Conservation (phyloP, 2,329 filamentous ascomycete species). For the Aspergillus carbonarius region DNA sequence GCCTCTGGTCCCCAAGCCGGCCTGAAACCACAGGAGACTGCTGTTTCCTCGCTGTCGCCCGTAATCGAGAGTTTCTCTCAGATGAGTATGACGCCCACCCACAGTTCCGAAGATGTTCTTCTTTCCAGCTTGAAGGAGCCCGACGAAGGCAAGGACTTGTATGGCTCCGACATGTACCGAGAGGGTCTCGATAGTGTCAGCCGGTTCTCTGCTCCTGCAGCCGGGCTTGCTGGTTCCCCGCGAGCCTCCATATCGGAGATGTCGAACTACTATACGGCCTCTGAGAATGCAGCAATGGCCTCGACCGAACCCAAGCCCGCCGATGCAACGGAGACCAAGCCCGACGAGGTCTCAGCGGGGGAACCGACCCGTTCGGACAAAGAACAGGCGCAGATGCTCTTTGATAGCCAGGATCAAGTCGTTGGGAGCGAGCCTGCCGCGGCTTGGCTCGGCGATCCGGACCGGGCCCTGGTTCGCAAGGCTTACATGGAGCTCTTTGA, state of each 20-base stretch:
- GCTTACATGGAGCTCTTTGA: constrained; percentile 95
- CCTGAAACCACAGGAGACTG: constrained; percentile 14
- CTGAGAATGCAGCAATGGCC: constrained; percentile 41
- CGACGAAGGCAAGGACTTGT: constrained; percentile 6
- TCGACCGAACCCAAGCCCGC: constrained; percentile 27
- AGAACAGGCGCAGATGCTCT: constrained; percentile 78
- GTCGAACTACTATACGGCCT: constrained; percentile 47
- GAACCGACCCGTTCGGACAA: constrained; percentile 63
- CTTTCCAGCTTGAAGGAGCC: background rate
- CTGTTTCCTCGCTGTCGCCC: constrained; percentile 23
- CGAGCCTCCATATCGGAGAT: constrained; percentile 38
- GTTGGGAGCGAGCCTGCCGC: constrained; percentile 77
- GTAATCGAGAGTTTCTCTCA: constrained; percentile 30
- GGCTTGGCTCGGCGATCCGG: constrained; percentile 73
- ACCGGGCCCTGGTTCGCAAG: constrained; percentile 55
- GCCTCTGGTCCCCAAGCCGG: constrained; percentile 4
- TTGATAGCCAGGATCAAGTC: constrained; percentile 74
- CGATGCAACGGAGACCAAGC: constrained; percentile 18
- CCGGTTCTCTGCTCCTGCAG: constrained; percentile 25
- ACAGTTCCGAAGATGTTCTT: constrained; percentile 10
- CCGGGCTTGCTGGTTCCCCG: constrained; percentile 31
- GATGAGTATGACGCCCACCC: constrained; percentile 8
- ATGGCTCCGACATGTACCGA: constrained; percentile 22
- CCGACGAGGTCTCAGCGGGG: constrained; percentile 21
- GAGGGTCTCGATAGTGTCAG: constrained; percentile 24